Base-by-base conservation (phyloP, 2,329 filamentous ascomycete genomes). In the Ophiocordyceps camponoti-floridani region DNA sequence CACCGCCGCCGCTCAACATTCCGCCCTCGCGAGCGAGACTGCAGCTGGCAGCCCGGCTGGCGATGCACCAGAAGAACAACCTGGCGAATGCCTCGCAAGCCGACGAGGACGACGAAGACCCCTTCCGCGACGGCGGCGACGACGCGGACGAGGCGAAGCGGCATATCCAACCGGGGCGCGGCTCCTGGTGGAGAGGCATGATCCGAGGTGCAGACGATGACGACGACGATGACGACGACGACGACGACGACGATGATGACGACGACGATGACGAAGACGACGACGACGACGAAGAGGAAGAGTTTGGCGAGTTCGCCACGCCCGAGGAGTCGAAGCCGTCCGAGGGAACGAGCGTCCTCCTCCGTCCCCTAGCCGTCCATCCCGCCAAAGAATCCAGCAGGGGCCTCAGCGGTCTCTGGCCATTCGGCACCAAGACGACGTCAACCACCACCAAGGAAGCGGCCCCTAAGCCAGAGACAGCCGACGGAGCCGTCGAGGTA, bases 1-100 rank as follows among this genome's bases (percentile, higher is more conserved):
- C 78, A 18, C 81, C 78, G 19, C 80, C 84, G 30, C 85, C 87
- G 12, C 69, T 94, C 55, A 91, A 89, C 58, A 79, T 89, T 33
- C 80, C 84, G 1, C 88, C 89, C 2, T 93, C 86, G 8, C 78
- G 89, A 44, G 89, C 89, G 8, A 78, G 89, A 43, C 72, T 86
- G 45, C 86, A 94, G 60, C 74, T 96, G n/a, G 88, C 87, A n/a
- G 84, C 84, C 12, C 78, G 88, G 12, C 71, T 96, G 55, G 76
- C 84, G 2, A 75, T 82, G 62, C 82, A 85, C 51, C 76, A 79
- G 52, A 81, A 84, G 59, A 75, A 77, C 51, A 68, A 62, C 33
- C 33, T 37, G 33, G 14, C 33, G 12, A 37, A 14, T 6, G 33
- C 33, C 8, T 41, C 63, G 66, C 19, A 63, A 69, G 6, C 62